Evolutionary conservation across 768 basidiomycete species (phyloP), one percentile per base, ranked within the genome.

Genomic region (Jaapia argillacea): DNA sequence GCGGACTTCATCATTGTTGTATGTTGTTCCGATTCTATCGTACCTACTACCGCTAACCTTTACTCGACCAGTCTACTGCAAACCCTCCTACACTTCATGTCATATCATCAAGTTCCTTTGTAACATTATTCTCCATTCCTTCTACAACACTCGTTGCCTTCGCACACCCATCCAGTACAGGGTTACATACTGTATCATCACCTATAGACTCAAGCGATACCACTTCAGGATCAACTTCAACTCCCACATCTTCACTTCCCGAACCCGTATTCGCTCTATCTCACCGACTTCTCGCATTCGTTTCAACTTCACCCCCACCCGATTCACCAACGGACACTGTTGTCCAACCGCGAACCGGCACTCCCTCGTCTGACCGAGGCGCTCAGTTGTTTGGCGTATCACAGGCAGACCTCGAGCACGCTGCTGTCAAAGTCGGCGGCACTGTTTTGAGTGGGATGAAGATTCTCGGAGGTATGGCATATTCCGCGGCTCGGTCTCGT

Each of bases 401-500:
- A 2, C 74, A 73, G 45, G 65, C 67, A 2, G 74, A 79, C 37
- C 48, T 78, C 1, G 73, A 78, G 13, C 67, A 58, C 45, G 67
- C 77, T 6, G 79, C 80, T 5, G 51, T 73, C 43, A 76, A 69
- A 49, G 72, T 79, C 2, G 79, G 81, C 18, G 79, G 75, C 24
- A 73, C 67, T 20, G 68, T 85, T 6, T 59, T 82, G 45, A 77
- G 69, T 50, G 79, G 81, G 16, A 72, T 85, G 70, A 72, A 73
- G 54, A 71, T 72, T 5, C 55, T 83, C 2, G 76, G 81, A 1
- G 79, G 79, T 13, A 64, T 77, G 51, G 82, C 81, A 1, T 67
- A 71, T 25, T 67, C 75, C 28, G 70, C 67, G 14, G 26, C 58
- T 21, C 51, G 64, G 41, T 68, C 66, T 43, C 74, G 74, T 13